Base-by-base conservation (phyloP, 805 yeast genomes). In the Candida methanosorbosa region DNA sequence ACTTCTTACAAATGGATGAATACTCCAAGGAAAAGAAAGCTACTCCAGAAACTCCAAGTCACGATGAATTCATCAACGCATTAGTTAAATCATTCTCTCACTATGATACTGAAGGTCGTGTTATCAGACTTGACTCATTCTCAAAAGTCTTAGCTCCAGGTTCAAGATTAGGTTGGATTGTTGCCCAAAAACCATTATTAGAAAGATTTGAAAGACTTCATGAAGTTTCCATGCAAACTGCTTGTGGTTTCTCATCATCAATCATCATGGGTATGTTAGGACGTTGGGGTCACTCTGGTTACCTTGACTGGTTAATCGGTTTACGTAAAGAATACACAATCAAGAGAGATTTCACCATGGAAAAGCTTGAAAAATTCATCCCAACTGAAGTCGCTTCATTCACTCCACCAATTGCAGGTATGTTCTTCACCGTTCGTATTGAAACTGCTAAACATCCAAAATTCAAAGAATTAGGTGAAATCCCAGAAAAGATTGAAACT, bases 111-210 rank as follows among this genome's bases (percentile, higher is more conserved):
- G 96, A 88, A 44, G 97, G 97, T 32, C 75, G 96, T 56, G 96
- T 87, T 26, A 54, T 87, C 37, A 75, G 97, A 54, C 68, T 88
- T 52, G 97, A 87, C 57, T 82, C 95, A 2, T 80, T 83, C 61
- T 86, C 96, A 35, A 87, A 87, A 64, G 87, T 87, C 18, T 63
- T 88, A 36, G 96, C 95, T 3, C 97, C 97, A 14, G 96, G 96
- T 46, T 51, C 78, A 21, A 78, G 97, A 63, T 54, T 83, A 39
- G 95, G 96, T 35, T 87, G 95, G 95, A 68, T 87, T 40, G 79
- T 83, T 18, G 94, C 81, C 40, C 87, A 82, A 56, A 62, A 65
- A 29, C 44, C 50, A 14, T 56, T 87, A 33, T 52, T 83, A 44
- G 86, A 81, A 57, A 70, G 90, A 45, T 69, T 65, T 47, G 56